Conservation (phyloP, 805 yeast genomes). For the Pichia deserticola region DNA sequence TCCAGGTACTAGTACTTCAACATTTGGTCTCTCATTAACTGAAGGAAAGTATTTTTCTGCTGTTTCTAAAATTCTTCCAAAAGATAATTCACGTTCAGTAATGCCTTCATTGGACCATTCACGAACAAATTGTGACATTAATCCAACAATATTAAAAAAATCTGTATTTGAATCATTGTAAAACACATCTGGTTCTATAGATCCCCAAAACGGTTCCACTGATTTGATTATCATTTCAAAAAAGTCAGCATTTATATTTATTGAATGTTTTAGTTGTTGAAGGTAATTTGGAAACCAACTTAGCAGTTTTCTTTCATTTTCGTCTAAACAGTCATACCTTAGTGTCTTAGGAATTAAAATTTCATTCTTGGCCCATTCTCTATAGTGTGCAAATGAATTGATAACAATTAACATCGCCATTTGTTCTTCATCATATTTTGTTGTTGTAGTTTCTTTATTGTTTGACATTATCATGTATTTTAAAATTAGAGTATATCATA, state of each 20-base stretch:
- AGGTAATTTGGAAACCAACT: constrained; percentile 45
- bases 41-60: constrained; percentile 33
- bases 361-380: constrained; percentile 28
- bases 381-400: constrained; percentile 27
- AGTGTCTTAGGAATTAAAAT: constrained; percentile 26
- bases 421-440: constrained; percentile 20
- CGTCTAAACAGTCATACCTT: constrained; percentile 31
- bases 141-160: constrained; percentile 49
- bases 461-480: too few relatives aligned
- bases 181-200: constrained; percentile 35
- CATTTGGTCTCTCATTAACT: constrained; percentile 27
- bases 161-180: constrained; percentile 34
- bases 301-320: constrained; percentile 34
- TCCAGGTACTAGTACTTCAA: constrained; percentile 52
- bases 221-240: constrained; percentile 34
- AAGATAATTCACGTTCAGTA: constrained; percentile 36
- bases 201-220: constrained; percentile 47
- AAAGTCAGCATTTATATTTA: constrained; percentile 39
- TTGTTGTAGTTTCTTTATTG: not conserved
- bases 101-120: constrained; percentile 57
- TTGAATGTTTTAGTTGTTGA: constrained; percentile 33
- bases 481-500: too few relatives aligned
- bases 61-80: constrained; percentile 31
- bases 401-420: constrained; percentile 27
- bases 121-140: constrained; percentile 48